These are phyloP conservation scores for Juglanconis juglandina DNA, from an alignment of 2,329 filamentous ascomycete species.

Conservation along the genomic window DNA sequence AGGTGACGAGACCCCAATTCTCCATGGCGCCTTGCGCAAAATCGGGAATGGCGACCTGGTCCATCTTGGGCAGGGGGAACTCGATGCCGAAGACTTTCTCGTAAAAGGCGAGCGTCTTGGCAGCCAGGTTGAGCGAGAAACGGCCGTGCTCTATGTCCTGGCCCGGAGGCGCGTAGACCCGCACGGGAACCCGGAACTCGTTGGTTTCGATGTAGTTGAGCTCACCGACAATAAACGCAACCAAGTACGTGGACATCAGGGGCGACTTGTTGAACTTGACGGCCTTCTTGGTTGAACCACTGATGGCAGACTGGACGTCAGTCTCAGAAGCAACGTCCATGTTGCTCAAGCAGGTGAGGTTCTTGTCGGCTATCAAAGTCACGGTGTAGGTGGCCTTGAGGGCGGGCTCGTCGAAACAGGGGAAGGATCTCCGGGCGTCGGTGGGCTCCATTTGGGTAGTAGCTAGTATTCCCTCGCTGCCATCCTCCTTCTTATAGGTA, in stretches of 20 bases:
- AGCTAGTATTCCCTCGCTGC: slow-evolving; percentile 76
- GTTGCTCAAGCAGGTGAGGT: slow-evolving; percentile 89
- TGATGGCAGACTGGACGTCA: slow-evolving; percentile 63
- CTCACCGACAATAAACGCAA: slow-evolving; percentile 92
- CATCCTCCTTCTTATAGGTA: slow-evolving; percentile 81
- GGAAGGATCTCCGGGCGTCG: slow-evolving; percentile 87
- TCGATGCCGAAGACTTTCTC: slow-evolving; percentile 88
- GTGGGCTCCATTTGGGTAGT: slow-evolving; percentile 97
- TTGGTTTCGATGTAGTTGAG: slow-evolving; percentile 92
- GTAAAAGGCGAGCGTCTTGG: slow-evolving; percentile 87
- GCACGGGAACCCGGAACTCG: slow-evolving; percentile 83
- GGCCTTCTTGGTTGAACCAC: slow-evolving; percentile 68
- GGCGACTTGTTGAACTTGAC: slow-evolving; percentile 92
- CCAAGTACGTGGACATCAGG: slow-evolving; percentile 91
- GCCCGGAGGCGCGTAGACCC: slow-evolving; percentile 90
- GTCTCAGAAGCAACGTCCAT: slow-evolving; percentile 88
- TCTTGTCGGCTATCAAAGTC: slow-evolving; percentile 84
- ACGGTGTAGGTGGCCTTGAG: slow-evolving; percentile 91
- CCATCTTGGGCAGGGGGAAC: slow-evolving; percentile 90
- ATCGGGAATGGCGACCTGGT: slow-evolving; percentile 93
- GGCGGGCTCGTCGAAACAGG: slow-evolving; percentile 93
- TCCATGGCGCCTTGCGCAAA: slow-evolving; percentile 97
- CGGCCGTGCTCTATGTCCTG: slow-evolving; percentile 86
- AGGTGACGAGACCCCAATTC: slow-evolving; percentile 96
- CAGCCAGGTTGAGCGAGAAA: slow-evolving; percentile 86